Evolutionary conservation across 2,329 filamentous ascomycete species (phyloP).

Genomic region (Coniochaeta sp.): DNA sequence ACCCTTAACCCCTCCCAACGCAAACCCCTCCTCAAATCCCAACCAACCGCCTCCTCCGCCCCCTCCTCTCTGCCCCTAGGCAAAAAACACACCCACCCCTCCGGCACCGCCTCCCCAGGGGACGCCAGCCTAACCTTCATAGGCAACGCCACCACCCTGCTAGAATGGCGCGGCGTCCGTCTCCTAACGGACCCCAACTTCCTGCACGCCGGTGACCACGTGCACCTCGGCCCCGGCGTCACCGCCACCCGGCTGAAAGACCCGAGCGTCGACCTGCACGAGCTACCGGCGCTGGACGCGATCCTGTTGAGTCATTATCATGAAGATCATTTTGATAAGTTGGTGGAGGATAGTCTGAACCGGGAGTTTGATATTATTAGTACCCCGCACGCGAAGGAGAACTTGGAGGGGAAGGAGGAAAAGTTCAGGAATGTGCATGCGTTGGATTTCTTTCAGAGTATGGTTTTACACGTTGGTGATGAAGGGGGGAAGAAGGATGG

Average conservation of each 20-base stretch:
- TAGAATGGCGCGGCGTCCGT: conserved; percentile 45
- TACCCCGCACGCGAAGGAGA: conserved; percentile 52
- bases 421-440: conserved; percentile 47
- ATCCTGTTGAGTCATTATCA: conserved; percentile 61
- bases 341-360: conserved; percentile 29
- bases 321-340: conserved; percentile 36
- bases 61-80: conserved; percentile 13
- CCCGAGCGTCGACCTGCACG: conserved; percentile 51
- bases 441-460: conserved; percentile 48
- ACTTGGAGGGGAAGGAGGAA: conserved; percentile 38
- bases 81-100: conserved; percentile 18
- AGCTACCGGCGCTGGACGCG: conserved; percentile 51
- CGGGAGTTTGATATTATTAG: conserved; percentile 55
- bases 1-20: conserved; percentile 18
- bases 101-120: not conserved
- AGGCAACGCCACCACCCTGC: conserved; percentile 48
- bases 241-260: conserved; percentile 46
- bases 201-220: conserved; percentile 57
- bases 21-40: conserved; percentile 21
- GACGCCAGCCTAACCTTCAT: conserved; percentile 45
- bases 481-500: conserved; percentile 1
- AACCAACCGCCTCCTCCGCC: conserved; percentile 12
- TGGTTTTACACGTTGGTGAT: conserved; percentile 30
- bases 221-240: conserved; percentile 59
- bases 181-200: conserved; percentile 58